These are phyloP conservation scores for Microbotryum lychnidis-dioicae DNA, from an alignment of 1,284 basidiomycete species.

Conservation along the genomic window DNA sequence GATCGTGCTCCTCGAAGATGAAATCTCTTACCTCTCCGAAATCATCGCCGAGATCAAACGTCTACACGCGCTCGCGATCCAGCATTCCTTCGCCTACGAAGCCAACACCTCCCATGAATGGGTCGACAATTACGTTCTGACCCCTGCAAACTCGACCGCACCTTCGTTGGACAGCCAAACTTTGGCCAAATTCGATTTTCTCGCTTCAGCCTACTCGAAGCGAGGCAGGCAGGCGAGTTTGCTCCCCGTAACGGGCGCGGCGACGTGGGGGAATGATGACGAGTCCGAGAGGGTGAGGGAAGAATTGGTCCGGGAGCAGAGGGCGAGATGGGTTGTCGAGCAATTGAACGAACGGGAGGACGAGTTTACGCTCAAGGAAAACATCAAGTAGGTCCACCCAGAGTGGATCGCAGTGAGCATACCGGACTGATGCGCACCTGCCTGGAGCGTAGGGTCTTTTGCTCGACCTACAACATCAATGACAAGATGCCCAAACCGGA, in stretches of 20 bases:
- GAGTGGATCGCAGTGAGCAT: no score
- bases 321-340: constrained; percentile 11
- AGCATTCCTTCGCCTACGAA: not conserved
- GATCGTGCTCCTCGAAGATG: constrained; percentile 2
- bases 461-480: constrained; percentile 27
- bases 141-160: not conserved
- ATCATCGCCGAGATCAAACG: constrained; percentile 4
- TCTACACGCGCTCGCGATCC: not conserved
- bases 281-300: no score
- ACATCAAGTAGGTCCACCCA: constrained; percentile 11
- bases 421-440: no score
- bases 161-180: not conserved
- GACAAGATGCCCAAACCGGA: constrained; percentile 11
- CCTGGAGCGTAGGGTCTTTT: constrained; percentile 8
- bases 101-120: not conserved
- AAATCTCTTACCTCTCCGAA: constrained; percentile 1
- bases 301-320: not conserved
- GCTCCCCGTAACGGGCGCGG: no score
- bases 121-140: not conserved
- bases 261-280: no score
- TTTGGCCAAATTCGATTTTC: not conserved
- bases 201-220: constrained; percentile 1
- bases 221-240: no score
- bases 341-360: constrained; percentile 6
- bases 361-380: constrained; percentile 11